Percentiles rank a stretch among this genome's conserved stretches.
Evolutionary conservation across 177 flowering plant genomes (phyloP).

Genomic region (Tripterygium wilfordii): DNA sequence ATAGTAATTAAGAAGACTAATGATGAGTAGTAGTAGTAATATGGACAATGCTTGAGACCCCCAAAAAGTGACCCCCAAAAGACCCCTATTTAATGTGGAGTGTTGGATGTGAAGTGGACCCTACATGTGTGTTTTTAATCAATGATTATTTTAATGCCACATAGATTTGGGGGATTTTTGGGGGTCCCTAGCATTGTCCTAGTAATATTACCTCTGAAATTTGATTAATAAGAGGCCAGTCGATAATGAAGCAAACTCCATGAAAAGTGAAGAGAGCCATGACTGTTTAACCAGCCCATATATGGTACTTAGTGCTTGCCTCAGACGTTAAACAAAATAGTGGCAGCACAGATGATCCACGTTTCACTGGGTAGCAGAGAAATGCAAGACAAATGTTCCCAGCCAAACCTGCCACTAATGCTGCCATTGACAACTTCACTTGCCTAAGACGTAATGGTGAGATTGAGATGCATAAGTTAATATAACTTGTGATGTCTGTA

Average conservation of each 20-base stretch:
- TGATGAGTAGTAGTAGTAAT: no score
- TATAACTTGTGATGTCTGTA: no score
- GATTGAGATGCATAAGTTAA: neutral
- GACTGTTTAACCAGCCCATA: slow-evolving; percentile 63
- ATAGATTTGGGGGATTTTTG: no score
- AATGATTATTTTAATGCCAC: no score
- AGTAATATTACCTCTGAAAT: slow-evolving; percentile 37
- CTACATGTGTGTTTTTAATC: no score
- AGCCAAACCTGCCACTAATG: slow-evolving; percentile 29
- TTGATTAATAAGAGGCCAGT: slow-evolving; percentile 37
- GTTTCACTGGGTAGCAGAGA: slow-evolving; percentile 69
- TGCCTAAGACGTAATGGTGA: slow-evolving; percentile 5
- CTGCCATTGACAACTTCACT: slow-evolving; percentile 41
- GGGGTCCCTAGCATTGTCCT: no score
- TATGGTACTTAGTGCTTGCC: slow-evolving; percentile 63
- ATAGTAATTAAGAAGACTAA: no score
- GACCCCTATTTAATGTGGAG: no score
- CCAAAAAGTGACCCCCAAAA: no score
- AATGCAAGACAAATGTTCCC: slow-evolving; percentile 57
- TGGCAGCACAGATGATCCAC: slow-evolving; percentile 65
- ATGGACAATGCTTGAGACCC: no score
- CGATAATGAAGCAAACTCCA: slow-evolving; percentile 38
- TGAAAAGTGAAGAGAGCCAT: slow-evolving; percentile 61
- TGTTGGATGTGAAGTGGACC: no score
- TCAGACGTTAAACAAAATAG: slow-evolving; percentile 65